phyloP scores from a whole-genome alignment of 2,329 filamentous ascomycete genomes.

The Onygenales sp. region DNA sequence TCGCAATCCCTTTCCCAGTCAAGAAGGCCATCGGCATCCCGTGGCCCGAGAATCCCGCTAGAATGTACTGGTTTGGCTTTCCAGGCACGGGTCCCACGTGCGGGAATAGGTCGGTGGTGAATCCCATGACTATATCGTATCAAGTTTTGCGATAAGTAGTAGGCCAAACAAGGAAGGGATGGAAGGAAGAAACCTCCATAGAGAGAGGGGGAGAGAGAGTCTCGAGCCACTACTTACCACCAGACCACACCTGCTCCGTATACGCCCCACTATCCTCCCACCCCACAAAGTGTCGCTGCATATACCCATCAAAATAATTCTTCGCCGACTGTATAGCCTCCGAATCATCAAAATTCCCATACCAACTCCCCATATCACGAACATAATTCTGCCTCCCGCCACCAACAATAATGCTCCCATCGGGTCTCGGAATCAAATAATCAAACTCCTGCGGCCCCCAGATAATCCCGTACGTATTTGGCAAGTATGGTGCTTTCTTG shows the following conservation, averaged over 20 bases:
- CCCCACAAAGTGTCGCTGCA: constrained; percentile 27
- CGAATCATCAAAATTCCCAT: constrained; percentile 37
- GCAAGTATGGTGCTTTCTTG: constrained; percentile 18
- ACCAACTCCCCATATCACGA: constrained; percentile 32
- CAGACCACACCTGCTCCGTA: constrained; percentile 26
- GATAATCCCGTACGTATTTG: constrained; percentile 52
- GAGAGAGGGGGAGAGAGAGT: too few species aligned
- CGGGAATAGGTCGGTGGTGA: constrained; percentile 41
- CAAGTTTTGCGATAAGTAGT: neutral
- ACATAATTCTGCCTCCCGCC: constrained; percentile 44
- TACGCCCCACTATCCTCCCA: constrained; percentile 27
- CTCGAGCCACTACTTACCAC: constrained; percentile 13
- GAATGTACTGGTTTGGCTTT: constrained; percentile 42
- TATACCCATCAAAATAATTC: constrained; percentile 31
- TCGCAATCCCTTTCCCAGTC: constrained; percentile 47
- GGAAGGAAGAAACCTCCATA: constrained; percentile 7
- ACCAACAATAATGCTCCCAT: constrained; percentile 51
- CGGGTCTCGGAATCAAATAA: constrained; percentile 54
- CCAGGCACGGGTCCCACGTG: constrained; percentile 43
- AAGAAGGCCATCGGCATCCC: constrained; percentile 57
- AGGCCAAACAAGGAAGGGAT: neutral
- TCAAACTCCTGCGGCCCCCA: constrained; percentile 51
- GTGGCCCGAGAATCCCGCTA: constrained; percentile 56
- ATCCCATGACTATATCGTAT: constrained; percentile 40
- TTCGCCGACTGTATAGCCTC: constrained; percentile 37